Evolutionary conservation across 306 rosid genomes (phyloP), one percentile per base, ranked within the genome.

Genomic region (Calophaca sinica): DNA sequence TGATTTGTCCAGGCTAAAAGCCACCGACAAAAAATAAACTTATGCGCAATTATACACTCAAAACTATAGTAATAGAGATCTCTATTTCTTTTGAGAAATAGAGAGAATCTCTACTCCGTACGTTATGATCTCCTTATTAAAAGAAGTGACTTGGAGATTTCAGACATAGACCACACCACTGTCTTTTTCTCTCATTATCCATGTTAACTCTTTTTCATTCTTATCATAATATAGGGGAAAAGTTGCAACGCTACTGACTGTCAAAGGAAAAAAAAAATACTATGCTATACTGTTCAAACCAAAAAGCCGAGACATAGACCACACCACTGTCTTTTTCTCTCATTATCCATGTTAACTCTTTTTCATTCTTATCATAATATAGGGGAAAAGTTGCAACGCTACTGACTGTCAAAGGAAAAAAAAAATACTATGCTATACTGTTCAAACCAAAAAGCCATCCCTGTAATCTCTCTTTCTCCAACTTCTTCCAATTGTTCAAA

Each of bases 61-160:
- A 20, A 20, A 20, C 1, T 20, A 20, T 20, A 20, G 26, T 20
- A 20, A 20, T 20, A 0, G 26, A 20, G 26, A 20, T 20, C 26
- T 20, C 26, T 20, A 20, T 20, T 20, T 20, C 26, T 20, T 20
- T 20, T 20, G 26, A 20, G 26, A 20, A 20, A 20, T 20, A 0
- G 26, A 20, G 26, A 20, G 26, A 1, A 20, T 20, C 26, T 20
- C 26, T 20, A 20, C 26, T 20, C 26, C 26, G 1, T 0, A 33
- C 4, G 79, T 74, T 9, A 84, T 84, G 59, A 73, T 76, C 77
- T 63, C 62, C 86, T 81, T 73, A 89, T 90, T 78, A 88, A 90
- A 88, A 90, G 93, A 83, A 83, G 96, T 71, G 88, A 86, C 70
- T 80, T 82, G 84, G 84, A 31, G 41, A 58, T 14, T 39, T 68